phyloP scores from a whole-genome alignment of 202 grass and related monocot genomes.

The Sporobolus alterniflorus region DNA sequence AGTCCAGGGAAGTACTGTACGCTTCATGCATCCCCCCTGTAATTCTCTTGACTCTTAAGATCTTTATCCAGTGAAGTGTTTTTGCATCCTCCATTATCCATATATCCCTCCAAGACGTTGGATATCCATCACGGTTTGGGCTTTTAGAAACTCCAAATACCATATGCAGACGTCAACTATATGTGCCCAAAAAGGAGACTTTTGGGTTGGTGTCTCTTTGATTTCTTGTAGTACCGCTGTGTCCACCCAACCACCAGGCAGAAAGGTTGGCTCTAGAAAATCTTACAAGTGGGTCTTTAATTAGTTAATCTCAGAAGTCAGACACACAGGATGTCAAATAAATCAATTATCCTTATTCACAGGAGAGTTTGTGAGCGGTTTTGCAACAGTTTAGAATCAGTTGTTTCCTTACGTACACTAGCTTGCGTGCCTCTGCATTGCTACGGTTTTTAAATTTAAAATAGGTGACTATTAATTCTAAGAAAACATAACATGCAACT shows the following conservation, averaged over 20 bases:
- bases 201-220: constrained; percentile 32
- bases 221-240: constrained; percentile 33
- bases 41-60: too few relatives aligned
- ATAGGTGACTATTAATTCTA: too few relatives aligned
- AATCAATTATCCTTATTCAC: neutral
- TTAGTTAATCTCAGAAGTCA: constrained; percentile 33
- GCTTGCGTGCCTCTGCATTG: too few relatives aligned
- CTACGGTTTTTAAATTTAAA: too few relatives aligned
- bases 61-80: neutral
- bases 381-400: neutral
- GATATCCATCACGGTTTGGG: constrained; percentile 22
- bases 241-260: constrained; percentile 29
- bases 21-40: too few relatives aligned
- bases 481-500: too few relatives aligned
- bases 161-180: constrained; percentile 25
- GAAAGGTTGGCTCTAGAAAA: constrained; percentile 21
- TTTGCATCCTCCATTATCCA: constrained; percentile 23
- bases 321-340: constrained; percentile 28
- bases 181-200: constrained; percentile 44
- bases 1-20: too few relatives aligned
- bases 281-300: neutral
- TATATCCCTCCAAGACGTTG: constrained; percentile 27
- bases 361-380: neutral
- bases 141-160: constrained; percentile 34
- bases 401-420: constrained; percentile 17